Percentiles rank a stretch among this genome's conserved stretches.
phyloP scores from a whole-genome alignment of 139 green algal genomes.

The Ulvella scutata region DNA sequence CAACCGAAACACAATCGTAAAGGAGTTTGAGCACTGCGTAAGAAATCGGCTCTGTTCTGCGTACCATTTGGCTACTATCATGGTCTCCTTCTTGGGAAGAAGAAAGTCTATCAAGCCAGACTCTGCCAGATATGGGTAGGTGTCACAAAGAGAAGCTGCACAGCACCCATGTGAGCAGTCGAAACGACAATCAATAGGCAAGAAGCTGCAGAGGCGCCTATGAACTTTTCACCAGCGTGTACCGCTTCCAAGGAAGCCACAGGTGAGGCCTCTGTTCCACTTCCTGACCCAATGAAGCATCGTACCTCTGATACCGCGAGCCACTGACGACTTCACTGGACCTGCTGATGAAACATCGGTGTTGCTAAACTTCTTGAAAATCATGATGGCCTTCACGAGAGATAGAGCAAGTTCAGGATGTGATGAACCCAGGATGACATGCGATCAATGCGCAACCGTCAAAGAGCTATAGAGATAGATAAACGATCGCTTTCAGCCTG shows the following conservation, averaged over 20 bases:
- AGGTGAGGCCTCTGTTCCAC: background rate
- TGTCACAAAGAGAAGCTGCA: slow-evolving; percentile 65
- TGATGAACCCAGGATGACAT: no score
- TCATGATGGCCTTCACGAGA: background rate
- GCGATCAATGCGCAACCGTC: no score
- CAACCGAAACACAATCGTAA: no score
- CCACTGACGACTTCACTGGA: slow-evolving; percentile 77
- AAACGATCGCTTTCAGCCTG: no score
- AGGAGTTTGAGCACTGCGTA: no score
- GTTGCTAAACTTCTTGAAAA: slow-evolving; percentile 52
- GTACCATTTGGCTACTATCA: slow-evolving; percentile 80
- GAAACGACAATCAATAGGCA: no score
- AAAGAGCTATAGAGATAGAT: no score
- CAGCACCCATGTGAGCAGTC: background rate
- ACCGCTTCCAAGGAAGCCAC: background rate
- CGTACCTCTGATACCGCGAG: slow-evolving; percentile 63
- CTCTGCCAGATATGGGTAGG: slow-evolving; percentile 74
- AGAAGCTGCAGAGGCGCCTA: no score
- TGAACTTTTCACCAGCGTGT: no score
- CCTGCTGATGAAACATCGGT: slow-evolving; percentile 38
- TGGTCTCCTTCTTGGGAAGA: slow-evolving; percentile 86
- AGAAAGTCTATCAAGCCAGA: slow-evolving; percentile 71
- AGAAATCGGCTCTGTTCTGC: no score
- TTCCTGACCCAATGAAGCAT: slow-evolving; percentile 3
- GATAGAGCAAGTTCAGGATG: background rate